Base-by-base conservation (phyloP, 2,329 filamentous ascomycete genomes). In the Aspergillus luchuensis region DNA sequence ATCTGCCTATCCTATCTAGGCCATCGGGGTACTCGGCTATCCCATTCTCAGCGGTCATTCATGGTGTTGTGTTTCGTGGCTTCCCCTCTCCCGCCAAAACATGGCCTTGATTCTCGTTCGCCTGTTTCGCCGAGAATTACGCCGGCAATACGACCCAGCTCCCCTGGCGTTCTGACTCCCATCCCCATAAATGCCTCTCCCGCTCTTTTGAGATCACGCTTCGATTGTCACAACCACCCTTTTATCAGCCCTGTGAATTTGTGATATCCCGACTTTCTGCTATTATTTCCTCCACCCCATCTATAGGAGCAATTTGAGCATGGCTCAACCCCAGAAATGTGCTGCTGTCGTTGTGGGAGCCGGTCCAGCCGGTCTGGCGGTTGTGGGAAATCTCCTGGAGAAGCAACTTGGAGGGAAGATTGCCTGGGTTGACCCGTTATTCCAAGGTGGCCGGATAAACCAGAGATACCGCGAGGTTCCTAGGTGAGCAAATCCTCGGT, bases 331-430 rank as follows among this genome's bases (percentile, higher is more conserved):
- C 15, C 69, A 71, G 47, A 74, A 67, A 67, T 85, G 80, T 67
- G 80, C 79, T 53, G 84, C 84, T 3, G 80, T 87, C 1, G 85
- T 88, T 2, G 82, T 87, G 19, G 85, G 85, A 54, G 84, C 81
- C 57, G 85, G 85, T 15, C 82, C 85, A 3, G 84, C 83, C 47
- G 86, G 86, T 58, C 80, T 88, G 58, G 85, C 85, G 3, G 82
- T 82, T 6, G 78, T 88, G 23, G 86, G 86, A n/a, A 87, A 86
- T 66, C 73, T 89, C 17, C 78, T 89, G 17, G 84, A 88, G 67
- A 79, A 80, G 33, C 78, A 80, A 50, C 74, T 81, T 7, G 72
- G 76, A 8, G 69, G 66, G n/a, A 80, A 80, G 13, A 80, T 88
- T 52, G 71, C 85, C 55, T 89, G 86, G 87, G 77, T 87, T 43